These are phyloP conservation scores for Erodium chrysanthum DNA, from an alignment of 441 rosid genomes.

Conservation along the genomic window DNA sequence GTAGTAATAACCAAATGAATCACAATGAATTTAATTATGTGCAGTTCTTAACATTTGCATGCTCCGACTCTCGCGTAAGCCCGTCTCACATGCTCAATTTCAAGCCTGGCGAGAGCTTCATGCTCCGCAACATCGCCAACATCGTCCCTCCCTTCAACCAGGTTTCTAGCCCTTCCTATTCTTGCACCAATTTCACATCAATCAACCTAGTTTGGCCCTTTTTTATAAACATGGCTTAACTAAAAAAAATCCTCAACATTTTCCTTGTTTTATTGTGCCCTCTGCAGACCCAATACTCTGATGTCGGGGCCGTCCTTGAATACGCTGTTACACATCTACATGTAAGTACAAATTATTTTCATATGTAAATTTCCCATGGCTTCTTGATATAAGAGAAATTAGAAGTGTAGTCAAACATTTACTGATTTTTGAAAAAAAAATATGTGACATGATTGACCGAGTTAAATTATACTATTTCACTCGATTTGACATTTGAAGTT, in stretches of 20 bases:
- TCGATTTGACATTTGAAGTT: too few relatives aligned
- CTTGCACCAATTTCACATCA: background rate
- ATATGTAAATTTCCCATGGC: too few relatives aligned
- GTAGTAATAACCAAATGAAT: too few relatives aligned
- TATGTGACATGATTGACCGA: too few relatives aligned
- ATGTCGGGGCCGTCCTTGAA: constrained; percentile 90
- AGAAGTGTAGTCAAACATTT: too few relatives aligned
- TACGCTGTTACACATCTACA: constrained; percentile 86
- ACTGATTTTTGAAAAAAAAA: too few relatives aligned
- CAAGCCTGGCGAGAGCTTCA: constrained; percentile 89
- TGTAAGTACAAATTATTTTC: constrained; percentile 26
- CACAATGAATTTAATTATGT: background rate
- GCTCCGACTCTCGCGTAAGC: constrained; percentile 94
- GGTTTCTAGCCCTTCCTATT: constrained; percentile 25
- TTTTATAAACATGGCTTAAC: too few relatives aligned
- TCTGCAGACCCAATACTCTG: constrained; percentile 61
- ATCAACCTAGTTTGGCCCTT: too few relatives aligned
- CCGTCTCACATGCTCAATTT: constrained; percentile 86
- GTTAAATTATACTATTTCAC: too few relatives aligned
- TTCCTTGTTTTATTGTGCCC: too few relatives aligned
- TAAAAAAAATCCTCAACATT: too few relatives aligned
- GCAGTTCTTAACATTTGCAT: constrained; percentile 92
- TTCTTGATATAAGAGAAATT: too few relatives aligned
- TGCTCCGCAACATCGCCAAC: constrained; percentile 85
- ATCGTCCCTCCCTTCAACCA: constrained; percentile 83